Evolutionary conservation across 139 green algal species (phyloP), one percentile per base, ranked within the genome.

Genomic region (Chlorella sp.): DNA sequence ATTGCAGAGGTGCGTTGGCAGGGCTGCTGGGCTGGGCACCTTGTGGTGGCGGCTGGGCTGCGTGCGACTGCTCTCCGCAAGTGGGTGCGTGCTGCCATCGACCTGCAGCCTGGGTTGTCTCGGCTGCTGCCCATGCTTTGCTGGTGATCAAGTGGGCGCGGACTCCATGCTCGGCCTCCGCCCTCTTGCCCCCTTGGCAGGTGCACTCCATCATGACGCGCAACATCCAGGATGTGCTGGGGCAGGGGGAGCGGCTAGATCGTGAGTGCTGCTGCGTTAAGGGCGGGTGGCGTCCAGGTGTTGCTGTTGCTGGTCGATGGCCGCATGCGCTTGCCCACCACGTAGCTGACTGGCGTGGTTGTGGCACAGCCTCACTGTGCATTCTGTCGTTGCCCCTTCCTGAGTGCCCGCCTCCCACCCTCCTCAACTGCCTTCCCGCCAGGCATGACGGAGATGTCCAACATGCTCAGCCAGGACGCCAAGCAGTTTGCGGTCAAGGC

Each of bases 141-240:
- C 38, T 46, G n/a, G n/a, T n/a, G n/a, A n/a, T n/a, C n/a, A n/a
- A n/a, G n/a, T n/a, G n/a, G n/a, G n/a, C n/a, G n/a, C n/a, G n/a
- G n/a, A n/a, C n/a, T n/a, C 8, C 11, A 11, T 26, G 51, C 51
- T 60, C 2, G 11, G 51, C 51, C 51, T 16, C 51, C 51, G 16
- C 51, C 51, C 51, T n/a, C n/a, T 16, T 60, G 11, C 51, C 46
- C 17, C 85, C 89, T 32, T 43, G 73, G 41, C 90, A 95, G 81
- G 94, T 99, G 75, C 96, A 99, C 81, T 90, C 92, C 24, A 98
- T 99, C 85, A 99, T 99, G 97, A 99, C 97, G 14, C 90, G 92
- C 19, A 99, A 99, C 93, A 99, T 99, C 72, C 88, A 95, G 82
- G 97, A 99, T 44, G 96, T 99, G 56, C 90, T 99, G 79, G 97